These are phyloP conservation scores for Friedmanniomyces endolithicus DNA, from an alignment of 495 filamentous ascomycete genomes.

Conservation along the genomic window DNA sequence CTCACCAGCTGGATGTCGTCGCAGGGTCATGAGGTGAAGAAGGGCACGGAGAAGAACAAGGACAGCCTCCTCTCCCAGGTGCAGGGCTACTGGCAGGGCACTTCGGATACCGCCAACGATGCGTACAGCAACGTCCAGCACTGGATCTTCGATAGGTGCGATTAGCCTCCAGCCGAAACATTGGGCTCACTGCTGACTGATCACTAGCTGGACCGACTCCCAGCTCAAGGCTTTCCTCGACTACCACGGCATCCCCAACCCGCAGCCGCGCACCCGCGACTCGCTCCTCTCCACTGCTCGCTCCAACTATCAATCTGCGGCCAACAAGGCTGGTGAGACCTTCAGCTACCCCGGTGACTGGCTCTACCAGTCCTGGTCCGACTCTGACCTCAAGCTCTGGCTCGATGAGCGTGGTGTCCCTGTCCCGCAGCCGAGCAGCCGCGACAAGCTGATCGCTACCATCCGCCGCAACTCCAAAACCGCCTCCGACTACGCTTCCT, in stretches of 20 bases:
- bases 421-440: constrained; percentile 71
- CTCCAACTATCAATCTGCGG: constrained; percentile 65
- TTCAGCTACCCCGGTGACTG: constrained; percentile 85
- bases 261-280: constrained; percentile 78
- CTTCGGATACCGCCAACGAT: constrained; percentile 56
- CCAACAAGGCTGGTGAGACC: constrained; percentile 74
- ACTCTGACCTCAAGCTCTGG: constrained; percentile 68
- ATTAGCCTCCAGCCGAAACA: constrained; percentile 21
- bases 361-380: constrained; percentile 80
- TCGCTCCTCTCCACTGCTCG: constrained; percentile 64
- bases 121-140: constrained; percentile 62
- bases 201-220: constrained; percentile 61
- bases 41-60: constrained; percentile 48
- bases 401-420: constrained; percentile 81
- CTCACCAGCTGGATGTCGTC: constrained; percentile 51
- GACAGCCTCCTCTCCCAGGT: constrained; percentile 54
- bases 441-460: constrained; percentile 75
- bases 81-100: constrained; percentile 60
- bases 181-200: constrained; percentile 21
- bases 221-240: constrained; percentile 89
- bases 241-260: constrained; percentile 70
- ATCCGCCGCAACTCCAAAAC: constrained; percentile 85
- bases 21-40: constrained; percentile 56
- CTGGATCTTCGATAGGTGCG: constrained; percentile 91
- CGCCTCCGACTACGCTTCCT: constrained; percentile 52